A percentile compares a stretch with the other conserved stretches of the same genome.
Evolutionary conservation across 1,284 basidiomycete genomes (phyloP).

Genomic region (Thecaphora thlaspeos): DNA sequence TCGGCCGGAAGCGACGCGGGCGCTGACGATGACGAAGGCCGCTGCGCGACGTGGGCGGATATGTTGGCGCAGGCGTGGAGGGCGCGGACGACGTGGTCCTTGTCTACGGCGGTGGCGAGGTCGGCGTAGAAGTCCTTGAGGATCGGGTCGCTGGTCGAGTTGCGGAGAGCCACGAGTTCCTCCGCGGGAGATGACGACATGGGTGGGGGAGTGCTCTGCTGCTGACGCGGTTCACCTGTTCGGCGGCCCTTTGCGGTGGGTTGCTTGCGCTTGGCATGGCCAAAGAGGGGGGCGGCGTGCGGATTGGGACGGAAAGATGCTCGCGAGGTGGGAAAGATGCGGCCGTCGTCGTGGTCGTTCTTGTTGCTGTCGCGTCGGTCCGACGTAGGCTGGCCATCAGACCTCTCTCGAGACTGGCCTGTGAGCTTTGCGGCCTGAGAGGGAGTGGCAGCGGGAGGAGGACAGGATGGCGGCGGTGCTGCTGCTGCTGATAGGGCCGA

Average conservation of each 20-base stretch:
- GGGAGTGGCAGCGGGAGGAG: too few species aligned
- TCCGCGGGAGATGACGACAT: not conserved
- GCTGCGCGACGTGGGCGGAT: slow-evolving; percentile 1
- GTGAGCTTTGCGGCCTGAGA: too few species aligned
- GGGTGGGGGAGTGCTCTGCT: not conserved
- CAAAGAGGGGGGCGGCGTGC: not conserved
- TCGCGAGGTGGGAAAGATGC: not conserved
- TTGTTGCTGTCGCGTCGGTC: too few species aligned
- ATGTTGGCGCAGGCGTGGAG: slow-evolving; percentile 15
- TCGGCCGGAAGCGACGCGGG: not conserved
- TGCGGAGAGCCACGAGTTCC: slow-evolving; percentile 6
- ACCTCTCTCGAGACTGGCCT: too few species aligned
- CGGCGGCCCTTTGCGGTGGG: not conserved
- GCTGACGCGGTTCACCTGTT: too few species aligned
- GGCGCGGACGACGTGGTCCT: slow-evolving; percentile 13
- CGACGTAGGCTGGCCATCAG: too few species aligned
- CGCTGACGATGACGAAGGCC: not conserved
- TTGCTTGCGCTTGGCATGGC: not conserved
- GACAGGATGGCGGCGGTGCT: too few species aligned
- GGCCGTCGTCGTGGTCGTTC: too few species aligned
- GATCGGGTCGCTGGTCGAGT: slow-evolving; percentile 16
- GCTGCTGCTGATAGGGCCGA: too few species aligned
- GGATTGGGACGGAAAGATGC: not conserved
- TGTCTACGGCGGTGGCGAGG: slow-evolving; percentile 14
- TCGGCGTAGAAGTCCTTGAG: slow-evolving; percentile 27